These are phyloP conservation scores for Rutstroemia sp. DNA, from an alignment of 2,329 filamentous ascomycete genomes.

Conservation along the genomic window DNA sequence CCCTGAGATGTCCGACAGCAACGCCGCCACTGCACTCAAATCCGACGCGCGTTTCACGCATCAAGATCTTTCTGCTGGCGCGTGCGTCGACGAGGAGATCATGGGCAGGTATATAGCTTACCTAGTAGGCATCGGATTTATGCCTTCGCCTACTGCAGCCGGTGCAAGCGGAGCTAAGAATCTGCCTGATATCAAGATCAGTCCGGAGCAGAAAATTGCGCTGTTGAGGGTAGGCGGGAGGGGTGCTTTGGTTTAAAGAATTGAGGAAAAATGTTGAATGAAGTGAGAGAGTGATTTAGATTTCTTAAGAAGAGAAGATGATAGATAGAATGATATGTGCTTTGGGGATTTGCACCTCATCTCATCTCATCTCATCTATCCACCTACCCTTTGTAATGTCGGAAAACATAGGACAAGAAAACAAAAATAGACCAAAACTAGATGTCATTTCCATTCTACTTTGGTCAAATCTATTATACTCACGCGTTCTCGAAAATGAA, in stretches of 20 bases:
- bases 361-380: no score
- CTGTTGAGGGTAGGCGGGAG: conserved; percentile 20
- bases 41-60: conserved; percentile 41
- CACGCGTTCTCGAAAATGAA: no score
- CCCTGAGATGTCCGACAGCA: conserved; percentile 61
- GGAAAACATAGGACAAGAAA: no score
- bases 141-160: conserved; percentile 14
- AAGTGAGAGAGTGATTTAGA: neutral
- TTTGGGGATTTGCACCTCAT: no score
- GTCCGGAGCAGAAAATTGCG: conserved; percentile 16
- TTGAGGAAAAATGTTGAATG: neutral
- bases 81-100: conserved; percentile 23
- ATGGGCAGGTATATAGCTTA: conserved; percentile 28
- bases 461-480: no score
- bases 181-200: conserved; percentile 12
- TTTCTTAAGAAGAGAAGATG: no score
- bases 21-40: conserved; percentile 57
- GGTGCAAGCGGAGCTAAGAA: conserved; percentile 23
- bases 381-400: no score
- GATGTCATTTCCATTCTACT: no score
- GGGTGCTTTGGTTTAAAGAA: conserved; percentile 14
- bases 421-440: no score
- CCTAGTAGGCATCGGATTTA: conserved; percentile 25
- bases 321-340: no score
- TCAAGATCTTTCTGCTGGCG: conserved; percentile 24